Evolutionary conservation across 225 moss, liverwort and hornwort genomes (phyloP).

Genomic region (Marchantia polymorpha): DNA sequence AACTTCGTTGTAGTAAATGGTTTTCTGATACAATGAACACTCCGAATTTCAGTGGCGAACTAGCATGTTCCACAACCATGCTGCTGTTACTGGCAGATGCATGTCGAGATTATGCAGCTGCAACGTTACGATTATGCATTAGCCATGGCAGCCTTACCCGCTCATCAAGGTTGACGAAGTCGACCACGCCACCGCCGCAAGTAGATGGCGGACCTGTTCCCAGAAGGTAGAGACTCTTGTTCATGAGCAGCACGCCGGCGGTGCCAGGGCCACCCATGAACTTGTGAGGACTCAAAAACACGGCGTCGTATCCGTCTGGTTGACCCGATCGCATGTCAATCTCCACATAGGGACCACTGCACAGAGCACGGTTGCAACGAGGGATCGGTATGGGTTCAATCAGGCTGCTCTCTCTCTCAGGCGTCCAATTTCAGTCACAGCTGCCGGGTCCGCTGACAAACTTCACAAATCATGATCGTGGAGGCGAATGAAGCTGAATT

Average conservation of each 20-base stretch:
- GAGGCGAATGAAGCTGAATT: too few species aligned
- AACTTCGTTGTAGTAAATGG: conserved; percentile 27
- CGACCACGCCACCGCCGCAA: conserved; percentile 41
- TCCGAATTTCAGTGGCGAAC: neutral
- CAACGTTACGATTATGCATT: too few species aligned
- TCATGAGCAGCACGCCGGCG: conserved; percentile 40
- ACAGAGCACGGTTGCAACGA: neutral
- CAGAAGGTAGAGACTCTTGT: conserved; percentile 34
- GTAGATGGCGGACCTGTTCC: conserved; percentile 28
- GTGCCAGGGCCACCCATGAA: conserved; percentile 52
- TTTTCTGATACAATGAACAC: conserved; percentile 16
- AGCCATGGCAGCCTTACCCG: conserved; percentile 26
- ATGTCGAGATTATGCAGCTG: too few species aligned
- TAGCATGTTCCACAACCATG: too few species aligned
- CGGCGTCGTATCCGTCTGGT: conserved; percentile 40
- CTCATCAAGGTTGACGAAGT: conserved; percentile 34
- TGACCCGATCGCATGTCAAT: conserved; percentile 45
- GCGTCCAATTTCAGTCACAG: too few species aligned
- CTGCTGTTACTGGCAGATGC: too few species aligned
- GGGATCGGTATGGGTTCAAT: too few species aligned
- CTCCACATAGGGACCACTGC: conserved; percentile 46
- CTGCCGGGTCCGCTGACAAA: too few species aligned
- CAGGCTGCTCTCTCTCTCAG: too few species aligned
- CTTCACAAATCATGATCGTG: too few species aligned
- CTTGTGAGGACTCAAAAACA: conserved; percentile 48